Evolutionary conservation across 106 monocot species (phyloP), one percentile per base, ranked within the genome.

Genomic region (Acorus calamus): DNA sequence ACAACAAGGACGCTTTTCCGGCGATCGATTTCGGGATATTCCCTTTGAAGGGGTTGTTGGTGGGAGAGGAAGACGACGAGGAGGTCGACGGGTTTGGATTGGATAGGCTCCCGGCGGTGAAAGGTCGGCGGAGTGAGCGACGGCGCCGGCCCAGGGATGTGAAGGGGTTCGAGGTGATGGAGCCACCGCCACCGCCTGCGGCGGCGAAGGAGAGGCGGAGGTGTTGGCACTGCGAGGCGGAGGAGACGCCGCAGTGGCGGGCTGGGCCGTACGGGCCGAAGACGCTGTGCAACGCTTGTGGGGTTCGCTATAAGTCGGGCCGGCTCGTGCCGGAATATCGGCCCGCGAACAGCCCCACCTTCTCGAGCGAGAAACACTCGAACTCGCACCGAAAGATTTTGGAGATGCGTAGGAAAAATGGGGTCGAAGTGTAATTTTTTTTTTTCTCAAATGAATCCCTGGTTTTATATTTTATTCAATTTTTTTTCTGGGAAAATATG

Each of bases 271-370:
- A 72, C 14, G 92, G 92, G 3, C 79, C 87, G 0, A 87, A 83
- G 69, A 87, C 87, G 63, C 87, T 92, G 12, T 92, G 92, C 76
- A 92, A 92, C 82, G 92, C 92, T 7, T 92, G 92, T 67, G 92
- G 92, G 10, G 92, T 92, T 9, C 82, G 92, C 5, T 92, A 66
- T 76, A 92, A 92, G 77, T 92, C 92, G 3, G 92, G 92, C 45
- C 81, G 92, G 3, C 82, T 92, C 7, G 62, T 88, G 3, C 92
- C 92, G 3, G 89, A 89, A 63, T 89, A 89, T 55, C 73, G 89
- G 3, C 89, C 89, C 3, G 82, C 82, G 52, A 75, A 49, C 41
- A 85, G 85, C 61, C 89, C 89, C 45, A 80, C 80, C 45, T 89
- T 89, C 69, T 66, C 59, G 2, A 44, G 77, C 10, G 71, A 43